Conservation (phyloP, 2,329 filamentous ascomycete genomes). For the Exophiala sp. region DNA sequence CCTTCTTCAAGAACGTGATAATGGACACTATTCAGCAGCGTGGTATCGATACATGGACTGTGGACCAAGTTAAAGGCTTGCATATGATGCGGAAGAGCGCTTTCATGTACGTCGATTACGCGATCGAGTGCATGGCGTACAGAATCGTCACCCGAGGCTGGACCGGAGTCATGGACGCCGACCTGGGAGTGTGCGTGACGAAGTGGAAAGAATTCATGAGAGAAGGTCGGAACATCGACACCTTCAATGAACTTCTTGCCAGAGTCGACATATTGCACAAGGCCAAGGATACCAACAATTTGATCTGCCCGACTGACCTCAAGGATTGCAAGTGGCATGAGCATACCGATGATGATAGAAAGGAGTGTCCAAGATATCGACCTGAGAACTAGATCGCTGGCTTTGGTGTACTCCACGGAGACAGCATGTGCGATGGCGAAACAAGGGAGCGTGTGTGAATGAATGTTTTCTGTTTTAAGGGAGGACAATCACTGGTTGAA, state of each 20-base stretch:
- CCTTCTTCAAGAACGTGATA: slow-evolving; percentile 8
- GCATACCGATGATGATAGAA: background rate
- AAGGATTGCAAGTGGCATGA: slow-evolving; percentile 16
- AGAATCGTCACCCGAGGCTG: slow-evolving; percentile 3
- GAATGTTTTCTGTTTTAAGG: too few relatives aligned
- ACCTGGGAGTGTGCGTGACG: background rate
- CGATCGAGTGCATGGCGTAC: slow-evolving; percentile 9
- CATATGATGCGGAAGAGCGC: background rate
- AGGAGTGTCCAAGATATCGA: too few relatives aligned
- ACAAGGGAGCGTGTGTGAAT: too few relatives aligned
- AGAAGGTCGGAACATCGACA: background rate
- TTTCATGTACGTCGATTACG: slow-evolving; percentile 1
- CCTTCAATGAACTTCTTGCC: background rate
- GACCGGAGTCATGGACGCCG: background rate
- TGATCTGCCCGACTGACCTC: slow-evolving; percentile 1
- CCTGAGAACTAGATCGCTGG: too few relatives aligned
- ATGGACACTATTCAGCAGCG: slow-evolving; percentile 8
- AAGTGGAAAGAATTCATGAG: background rate
- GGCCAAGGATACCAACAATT: background rate
- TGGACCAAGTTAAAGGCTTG: background rate
- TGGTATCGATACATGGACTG: background rate
- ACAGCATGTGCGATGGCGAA: too few relatives aligned
- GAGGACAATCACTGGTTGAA: too few relatives aligned
- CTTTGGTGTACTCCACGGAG: too few relatives aligned
- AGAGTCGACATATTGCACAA: slow-evolving; percentile 2